Conservation (phyloP, 2,329 filamentous ascomycete genomes). For the Orbilia oligospora region DNA sequence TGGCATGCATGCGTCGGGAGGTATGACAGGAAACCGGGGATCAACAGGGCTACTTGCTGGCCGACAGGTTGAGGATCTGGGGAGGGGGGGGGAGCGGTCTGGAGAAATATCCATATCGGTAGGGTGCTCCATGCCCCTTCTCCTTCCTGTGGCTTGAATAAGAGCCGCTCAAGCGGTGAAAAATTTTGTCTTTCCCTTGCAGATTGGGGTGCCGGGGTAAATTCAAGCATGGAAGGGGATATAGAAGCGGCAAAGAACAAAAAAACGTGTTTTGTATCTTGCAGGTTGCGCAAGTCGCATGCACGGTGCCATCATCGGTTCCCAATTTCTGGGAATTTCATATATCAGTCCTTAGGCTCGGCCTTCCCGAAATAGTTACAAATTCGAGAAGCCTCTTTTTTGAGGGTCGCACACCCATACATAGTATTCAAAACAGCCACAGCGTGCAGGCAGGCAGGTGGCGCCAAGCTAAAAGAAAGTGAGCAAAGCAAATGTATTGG, state of each 20-base stretch:
- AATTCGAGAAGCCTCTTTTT: conserved; percentile 51
- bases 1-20: conserved; percentile 30
- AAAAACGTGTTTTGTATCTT: conserved; percentile 57
- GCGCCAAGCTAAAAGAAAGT: not conserved
- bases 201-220: conserved; percentile 29
- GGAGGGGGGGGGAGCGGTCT: not conserved
- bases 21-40: conserved; percentile 54
- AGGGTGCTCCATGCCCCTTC: conserved; percentile 18
- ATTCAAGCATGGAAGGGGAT: conserved; percentile 39
- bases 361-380: conserved; percentile 58
- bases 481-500: not conserved
- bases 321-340: conserved; percentile 53
- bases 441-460: conserved; percentile 1
- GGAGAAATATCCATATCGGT: conserved; percentile 23
- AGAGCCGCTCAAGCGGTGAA: conserved; percentile 21
- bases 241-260: conserved; percentile 49
- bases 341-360: conserved; percentile 44
- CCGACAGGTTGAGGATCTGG: conserved; percentile 26
- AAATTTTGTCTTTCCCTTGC: conserved; percentile 59
- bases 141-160: conserved; percentile 43
- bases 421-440: conserved; percentile 23
- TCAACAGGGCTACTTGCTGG: conserved; percentile 43
- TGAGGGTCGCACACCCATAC: not conserved
- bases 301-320: conserved; percentile 60
- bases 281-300: conserved; percentile 58